Evolutionary conservation across 1,284 basidiomycete species (phyloP).

Genomic region (Apiotrichum siamense): DNA sequence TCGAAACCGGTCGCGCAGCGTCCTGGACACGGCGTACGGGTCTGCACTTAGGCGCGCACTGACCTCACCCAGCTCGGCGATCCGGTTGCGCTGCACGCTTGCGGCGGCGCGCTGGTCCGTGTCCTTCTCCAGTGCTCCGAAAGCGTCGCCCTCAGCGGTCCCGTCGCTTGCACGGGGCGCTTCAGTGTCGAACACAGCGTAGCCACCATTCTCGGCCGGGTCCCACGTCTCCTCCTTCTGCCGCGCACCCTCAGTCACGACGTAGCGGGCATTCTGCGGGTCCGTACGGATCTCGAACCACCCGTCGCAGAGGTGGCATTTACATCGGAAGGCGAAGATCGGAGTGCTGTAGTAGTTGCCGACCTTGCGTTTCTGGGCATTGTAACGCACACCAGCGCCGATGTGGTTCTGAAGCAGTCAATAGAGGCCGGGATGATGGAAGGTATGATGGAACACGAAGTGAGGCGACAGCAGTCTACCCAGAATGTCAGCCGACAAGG

Average conservation of each 20-base stretch:
- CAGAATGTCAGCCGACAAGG: too few relatives aligned
- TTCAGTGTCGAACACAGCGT: conserved; percentile 70
- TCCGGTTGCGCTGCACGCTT: conserved; percentile 63
- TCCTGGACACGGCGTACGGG: conserved; percentile 71
- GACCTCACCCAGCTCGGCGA: conserved; percentile 67
- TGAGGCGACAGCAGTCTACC: too few relatives aligned
- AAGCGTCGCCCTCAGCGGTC: conserved; percentile 50
- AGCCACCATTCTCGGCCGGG: conserved; percentile 88
- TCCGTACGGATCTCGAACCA: conserved; percentile 98
- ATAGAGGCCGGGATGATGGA: background rate
- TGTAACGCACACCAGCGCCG: conserved; percentile 95
- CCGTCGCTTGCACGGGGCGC: conserved; percentile 41
- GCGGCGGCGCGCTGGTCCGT: conserved; percentile 67
- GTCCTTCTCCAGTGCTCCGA: conserved; percentile 81
- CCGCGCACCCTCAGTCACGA: conserved; percentile 82
- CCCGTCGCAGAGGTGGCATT: conserved; percentile 86
- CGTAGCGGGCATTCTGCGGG: conserved; percentile 90
- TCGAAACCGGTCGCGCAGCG: conserved; percentile 72
- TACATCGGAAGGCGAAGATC: conserved; percentile 91
- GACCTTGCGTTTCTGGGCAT: conserved; percentile 94
- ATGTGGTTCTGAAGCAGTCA: conserved; percentile 61
- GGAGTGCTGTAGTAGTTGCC: conserved; percentile 93
- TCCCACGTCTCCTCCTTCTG: conserved; percentile 94
- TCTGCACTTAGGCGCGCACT: conserved; percentile 72
- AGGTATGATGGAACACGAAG: background rate